Evolutionary conservation across 768 basidiomycete genomes (phyloP).

Genomic region (Rhodocollybia butyracea): DNA sequence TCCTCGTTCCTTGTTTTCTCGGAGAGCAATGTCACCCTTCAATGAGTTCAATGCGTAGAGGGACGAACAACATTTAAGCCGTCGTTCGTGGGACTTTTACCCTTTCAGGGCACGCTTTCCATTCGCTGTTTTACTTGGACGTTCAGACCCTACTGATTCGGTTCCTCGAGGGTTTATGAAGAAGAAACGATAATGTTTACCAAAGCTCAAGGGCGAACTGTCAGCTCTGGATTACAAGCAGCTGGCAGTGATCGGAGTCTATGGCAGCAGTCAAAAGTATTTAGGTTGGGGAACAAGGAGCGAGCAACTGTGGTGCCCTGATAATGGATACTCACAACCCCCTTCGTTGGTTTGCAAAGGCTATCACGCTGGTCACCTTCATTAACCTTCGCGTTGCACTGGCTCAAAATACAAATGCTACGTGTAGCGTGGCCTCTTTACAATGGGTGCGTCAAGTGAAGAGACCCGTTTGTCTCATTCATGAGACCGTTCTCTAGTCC

Average conservation of each 20-base stretch:
- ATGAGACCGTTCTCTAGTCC: not conserved
- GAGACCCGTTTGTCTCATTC: not conserved
- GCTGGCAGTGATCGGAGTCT: not conserved
- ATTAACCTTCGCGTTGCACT: not conserved
- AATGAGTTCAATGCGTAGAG: too few relatives aligned
- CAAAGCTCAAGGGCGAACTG: constrained; percentile 5
- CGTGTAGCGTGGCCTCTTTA: constrained; percentile 17
- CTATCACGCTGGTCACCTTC: not conserved
- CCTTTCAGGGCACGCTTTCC: not conserved
- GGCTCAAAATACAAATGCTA: constrained; percentile 22
- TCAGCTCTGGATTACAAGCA: not conserved
- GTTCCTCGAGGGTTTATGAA: not conserved
- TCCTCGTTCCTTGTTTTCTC: too few relatives aligned
- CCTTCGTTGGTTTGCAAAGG: not conserved
- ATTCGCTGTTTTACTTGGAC: not conserved
- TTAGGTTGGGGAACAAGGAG: not conserved
- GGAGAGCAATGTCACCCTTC: too few relatives aligned
- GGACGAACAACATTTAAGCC: constrained; percentile 3
- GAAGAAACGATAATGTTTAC: not conserved
- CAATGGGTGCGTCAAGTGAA: constrained; percentile 22
- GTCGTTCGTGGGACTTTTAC: not conserved
- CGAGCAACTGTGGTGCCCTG: not conserved
- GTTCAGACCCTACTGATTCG: not conserved
- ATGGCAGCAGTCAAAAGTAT: not conserved
- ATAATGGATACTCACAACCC: not conserved